A percentile compares a stretch with the other conserved stretches of the same genome.
Conservation (phyloP, 1,284 basidiomycete genomes). For the Marasmius sp. region DNA sequence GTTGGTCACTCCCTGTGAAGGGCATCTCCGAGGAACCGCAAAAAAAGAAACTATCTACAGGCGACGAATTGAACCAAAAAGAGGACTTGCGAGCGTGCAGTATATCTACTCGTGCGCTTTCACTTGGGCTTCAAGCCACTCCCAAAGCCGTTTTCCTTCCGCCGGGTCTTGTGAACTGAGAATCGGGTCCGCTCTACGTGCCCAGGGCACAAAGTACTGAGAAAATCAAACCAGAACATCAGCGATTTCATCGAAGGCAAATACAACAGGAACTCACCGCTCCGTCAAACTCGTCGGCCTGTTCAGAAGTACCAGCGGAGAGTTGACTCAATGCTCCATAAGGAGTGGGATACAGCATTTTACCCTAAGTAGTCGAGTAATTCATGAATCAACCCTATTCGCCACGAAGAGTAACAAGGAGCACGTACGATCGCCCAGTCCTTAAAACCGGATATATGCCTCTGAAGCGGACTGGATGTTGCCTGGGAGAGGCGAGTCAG, state of each 20-base stretch:
- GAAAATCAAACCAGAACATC: neutral
- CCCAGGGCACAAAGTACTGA: constrained; percentile 20
- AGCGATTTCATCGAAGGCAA: neutral
- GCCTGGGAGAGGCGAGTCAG: constrained; percentile 24
- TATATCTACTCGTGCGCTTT: too few relatives aligned
- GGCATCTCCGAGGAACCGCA: too few relatives aligned
- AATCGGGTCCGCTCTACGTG: neutral
- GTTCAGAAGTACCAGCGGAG: constrained; percentile 16
- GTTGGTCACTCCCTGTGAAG: too few relatives aligned
- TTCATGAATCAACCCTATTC: neutral
- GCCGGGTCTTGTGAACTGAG: neutral
- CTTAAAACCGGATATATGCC: too few relatives aligned
- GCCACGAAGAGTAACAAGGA: neutral
- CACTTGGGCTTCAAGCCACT: too few relatives aligned
- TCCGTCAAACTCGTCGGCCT: constrained; percentile 16
- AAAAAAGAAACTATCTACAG: too few relatives aligned
- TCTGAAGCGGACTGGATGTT: constrained; percentile 44
- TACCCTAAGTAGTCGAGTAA: too few relatives aligned
- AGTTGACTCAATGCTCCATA: constrained; percentile 20
- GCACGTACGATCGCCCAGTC: too few relatives aligned
- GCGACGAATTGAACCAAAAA: too few relatives aligned
- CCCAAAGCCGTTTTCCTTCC: constrained; percentile 6
- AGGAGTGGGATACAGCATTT: constrained; percentile 1
- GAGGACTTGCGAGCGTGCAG: too few relatives aligned
- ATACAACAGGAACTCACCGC: neutral